Percentiles rank a stretch among this genome's conserved stretches.
phyloP scores from a whole-genome alignment of 169 alveolate genomes.

The Eimeria sp. region DNA sequence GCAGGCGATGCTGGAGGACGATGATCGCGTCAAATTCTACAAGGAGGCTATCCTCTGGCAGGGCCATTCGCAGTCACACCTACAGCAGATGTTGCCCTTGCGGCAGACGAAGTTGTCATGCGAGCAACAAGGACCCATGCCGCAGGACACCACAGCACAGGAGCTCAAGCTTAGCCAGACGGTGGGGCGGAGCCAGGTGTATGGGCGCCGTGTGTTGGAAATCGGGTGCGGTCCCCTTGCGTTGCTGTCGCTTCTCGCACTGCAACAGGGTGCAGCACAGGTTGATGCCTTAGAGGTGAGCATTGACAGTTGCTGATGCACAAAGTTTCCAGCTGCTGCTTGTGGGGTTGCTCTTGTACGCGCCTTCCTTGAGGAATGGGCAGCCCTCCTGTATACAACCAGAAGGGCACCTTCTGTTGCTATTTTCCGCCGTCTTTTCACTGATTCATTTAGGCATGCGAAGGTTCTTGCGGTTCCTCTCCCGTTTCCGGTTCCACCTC shows the following conservation, averaged over 20 bases:
- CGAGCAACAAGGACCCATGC: background rate
- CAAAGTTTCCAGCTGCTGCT: background rate
- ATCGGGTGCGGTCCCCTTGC: constrained; percentile 93
- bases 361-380: background rate
- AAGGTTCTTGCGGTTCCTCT: background rate
- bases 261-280: constrained; percentile 91
- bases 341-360: background rate
- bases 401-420: background rate
- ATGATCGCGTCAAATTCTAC: constrained; percentile 73
- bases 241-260: constrained; percentile 91
- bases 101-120: background rate
- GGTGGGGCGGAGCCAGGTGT: background rate
- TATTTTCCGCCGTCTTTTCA: background rate
- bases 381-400: background rate
- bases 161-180: background rate
- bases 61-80: background rate
- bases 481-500: background rate
- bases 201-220: constrained; percentile 88
- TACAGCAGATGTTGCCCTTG: constrained; percentile 6
- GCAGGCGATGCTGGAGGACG: constrained; percentile 79
- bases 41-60: constrained; percentile 58
- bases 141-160: background rate
- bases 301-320: background rate
- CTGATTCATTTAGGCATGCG: background rate
- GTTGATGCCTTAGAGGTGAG: constrained; percentile 93